Evolutionary conservation across 805 yeast species (phyloP).

Genomic region (Candida lessepsii): DNA sequence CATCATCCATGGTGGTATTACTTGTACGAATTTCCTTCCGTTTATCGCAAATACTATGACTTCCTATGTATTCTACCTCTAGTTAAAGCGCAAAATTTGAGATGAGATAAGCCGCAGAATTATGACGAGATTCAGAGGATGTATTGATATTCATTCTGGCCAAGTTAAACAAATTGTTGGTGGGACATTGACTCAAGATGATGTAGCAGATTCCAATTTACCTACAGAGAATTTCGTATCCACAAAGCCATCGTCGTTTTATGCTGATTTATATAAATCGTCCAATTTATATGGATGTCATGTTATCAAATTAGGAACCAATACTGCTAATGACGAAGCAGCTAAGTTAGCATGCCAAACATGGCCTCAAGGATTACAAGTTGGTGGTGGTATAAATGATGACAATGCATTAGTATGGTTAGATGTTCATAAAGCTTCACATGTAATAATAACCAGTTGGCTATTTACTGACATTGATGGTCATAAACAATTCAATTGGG

Average conservation of each 20-base stretch:
- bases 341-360: constrained; percentile 71
- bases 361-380: constrained; percentile 75
- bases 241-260: constrained; percentile 67
- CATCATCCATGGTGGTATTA: constrained; percentile 25
- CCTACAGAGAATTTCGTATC: constrained; percentile 70
- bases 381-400: constrained; percentile 89
- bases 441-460: constrained; percentile 92
- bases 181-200: constrained; percentile 69
- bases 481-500: constrained; percentile 41
- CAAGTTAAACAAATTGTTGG: constrained; percentile 97
- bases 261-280: constrained; percentile 64
- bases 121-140: constrained; percentile 90
- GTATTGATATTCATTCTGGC: constrained; percentile 94
- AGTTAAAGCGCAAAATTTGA: neutral
- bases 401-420: constrained; percentile 79
- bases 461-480: constrained; percentile 61
- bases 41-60: no score
- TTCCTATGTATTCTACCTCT: no score
- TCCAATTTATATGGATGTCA: constrained; percentile 74
- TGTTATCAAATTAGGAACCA: constrained; percentile 85
- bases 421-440: constrained; percentile 65
- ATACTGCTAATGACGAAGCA: constrained; percentile 73
- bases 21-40: no score
- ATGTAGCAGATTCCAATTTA: constrained; percentile 23
- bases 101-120: neutral